Base-by-base conservation (phyloP, 2,329 filamentous ascomycete species). In the Monilinia laxa region DNA sequence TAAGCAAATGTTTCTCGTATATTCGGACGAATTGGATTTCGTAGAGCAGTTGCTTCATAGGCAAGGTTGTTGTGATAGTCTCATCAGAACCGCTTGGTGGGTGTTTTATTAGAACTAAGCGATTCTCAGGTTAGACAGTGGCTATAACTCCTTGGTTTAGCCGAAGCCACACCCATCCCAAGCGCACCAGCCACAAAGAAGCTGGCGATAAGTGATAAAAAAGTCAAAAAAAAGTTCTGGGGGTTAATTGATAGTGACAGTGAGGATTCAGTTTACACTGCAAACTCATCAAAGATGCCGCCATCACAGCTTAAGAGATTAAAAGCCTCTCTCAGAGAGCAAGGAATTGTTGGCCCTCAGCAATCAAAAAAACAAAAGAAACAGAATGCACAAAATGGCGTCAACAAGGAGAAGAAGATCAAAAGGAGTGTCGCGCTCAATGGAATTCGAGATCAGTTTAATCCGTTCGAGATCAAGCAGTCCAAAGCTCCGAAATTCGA, bases 291-390 rank as follows among this genome's bases (percentile, higher is more conserved):
- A 75, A 75, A 80, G 65, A 99, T 99, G 95, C 89, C 94, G 73
- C 92, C 93, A 70, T 99, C 96, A 16, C 96, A 99, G 82, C 85
- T 99, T 67, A 99, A 98, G 81, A 90, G 93, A 79, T 85, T 99
- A 55, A 99, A 98, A 81, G 85, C 91, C 72, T 97, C 93, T 12
- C 84, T 99, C 57, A 86, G 88, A 70, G 93, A 97, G 67, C 91
- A 94, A 76, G 95, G 95, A 65, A 89, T 99, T 62, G 88, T 93
- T 53, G 92, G 93, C 1, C 93, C 93, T 7, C 93, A 96, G 74
- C 89, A 97, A 75, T 97, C 93, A 11, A 98, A 98, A 76, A 98
- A 97, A 80, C 91, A 96, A 77, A 93, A 91, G 78, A 91, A 91
- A 75, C 87, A 90, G 76, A 84, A 85, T 75, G 86, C 84, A 64